These are phyloP conservation scores for Candida insectalens DNA, from an alignment of 805 yeast genomes.

Conservation along the genomic window DNA sequence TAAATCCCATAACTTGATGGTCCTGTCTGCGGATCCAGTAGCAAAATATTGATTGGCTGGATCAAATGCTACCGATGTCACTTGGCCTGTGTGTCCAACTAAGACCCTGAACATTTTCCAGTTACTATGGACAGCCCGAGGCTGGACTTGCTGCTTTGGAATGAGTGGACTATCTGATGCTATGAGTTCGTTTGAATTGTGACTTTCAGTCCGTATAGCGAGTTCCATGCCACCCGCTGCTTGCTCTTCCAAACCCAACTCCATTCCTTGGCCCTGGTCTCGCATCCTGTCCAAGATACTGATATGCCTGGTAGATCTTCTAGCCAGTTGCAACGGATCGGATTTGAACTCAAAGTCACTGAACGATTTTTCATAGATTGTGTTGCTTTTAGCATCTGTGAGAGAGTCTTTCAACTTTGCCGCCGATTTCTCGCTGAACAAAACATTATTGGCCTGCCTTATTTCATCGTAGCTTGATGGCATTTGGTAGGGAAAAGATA, in stretches of 20 bases:
- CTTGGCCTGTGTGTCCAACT: constrained; percentile 92
- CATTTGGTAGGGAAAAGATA: background rate
- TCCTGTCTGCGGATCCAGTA: constrained; percentile 82
- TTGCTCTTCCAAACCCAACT: too few species aligned
- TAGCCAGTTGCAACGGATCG: constrained; percentile 10
- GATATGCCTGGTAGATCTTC: constrained; percentile 2
- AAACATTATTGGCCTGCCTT: background rate
- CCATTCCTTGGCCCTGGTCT: too few species aligned
- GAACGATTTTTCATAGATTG: constrained; percentile 8
- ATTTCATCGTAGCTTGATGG: background rate
- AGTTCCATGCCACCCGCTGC: constrained; percentile 7
- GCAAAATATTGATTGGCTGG: constrained; percentile 88
- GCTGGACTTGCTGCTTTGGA: too few species aligned
- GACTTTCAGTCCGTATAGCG: constrained; percentile 10
- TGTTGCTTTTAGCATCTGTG: constrained; percentile 5
- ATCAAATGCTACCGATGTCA: constrained; percentile 70
- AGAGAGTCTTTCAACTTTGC: background rate
- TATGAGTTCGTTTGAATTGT: constrained; percentile 16
- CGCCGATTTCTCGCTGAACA: background rate
- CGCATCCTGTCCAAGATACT: constrained; percentile 15
- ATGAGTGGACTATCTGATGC: too few species aligned
- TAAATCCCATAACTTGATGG: constrained; percentile 87
- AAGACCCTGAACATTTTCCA: constrained; percentile 71
- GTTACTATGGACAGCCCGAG: constrained; percentile 36
- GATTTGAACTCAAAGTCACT: constrained; percentile 5